A percentile compares a stretch with the other conserved stretches of the same genome.
phyloP scores from a whole-genome alignment of 192 early-diverging fungal species.

The Backusella westeae region DNA sequence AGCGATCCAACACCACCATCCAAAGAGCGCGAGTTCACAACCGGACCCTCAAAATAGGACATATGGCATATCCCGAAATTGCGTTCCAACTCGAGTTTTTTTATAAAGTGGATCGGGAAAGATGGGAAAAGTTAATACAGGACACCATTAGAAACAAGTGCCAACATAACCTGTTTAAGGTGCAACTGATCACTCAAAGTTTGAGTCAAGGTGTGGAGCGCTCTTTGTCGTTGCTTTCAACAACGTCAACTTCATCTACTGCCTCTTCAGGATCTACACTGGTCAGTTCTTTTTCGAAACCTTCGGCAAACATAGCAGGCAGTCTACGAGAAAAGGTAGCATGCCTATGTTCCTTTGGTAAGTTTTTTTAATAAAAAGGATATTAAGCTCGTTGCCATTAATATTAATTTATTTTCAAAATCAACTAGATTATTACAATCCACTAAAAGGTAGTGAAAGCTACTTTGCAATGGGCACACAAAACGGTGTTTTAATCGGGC shows the following conservation, averaged over 20 bases:
- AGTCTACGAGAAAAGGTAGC: neutral
- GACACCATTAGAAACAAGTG: neutral
- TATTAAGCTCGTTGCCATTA: neutral
- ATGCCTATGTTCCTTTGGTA: neutral
- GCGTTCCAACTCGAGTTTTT: neutral
- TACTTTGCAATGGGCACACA: neutral
- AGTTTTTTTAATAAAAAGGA: neutral
- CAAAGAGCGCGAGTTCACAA: neutral
- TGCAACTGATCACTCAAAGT: neutral
- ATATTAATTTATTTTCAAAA: neutral
- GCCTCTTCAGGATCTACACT: neutral
- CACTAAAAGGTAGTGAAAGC: neutral
- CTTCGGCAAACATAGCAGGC: neutral
- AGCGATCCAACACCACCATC: neutral
- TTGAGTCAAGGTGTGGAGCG: neutral
- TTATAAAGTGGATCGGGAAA: neutral
- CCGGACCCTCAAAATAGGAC: neutral
- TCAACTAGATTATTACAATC: neutral
- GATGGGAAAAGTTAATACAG: neutral
- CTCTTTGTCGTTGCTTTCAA: neutral
- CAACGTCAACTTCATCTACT: neutral
- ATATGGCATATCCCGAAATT: neutral
- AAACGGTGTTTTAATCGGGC: neutral
- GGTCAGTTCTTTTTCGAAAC: neutral
- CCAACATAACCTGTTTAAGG: neutral